Evolutionary conservation across 306 rosid genomes (phyloP), one percentile per base, ranked within the genome.

Genomic region (Inga laurina): DNA sequence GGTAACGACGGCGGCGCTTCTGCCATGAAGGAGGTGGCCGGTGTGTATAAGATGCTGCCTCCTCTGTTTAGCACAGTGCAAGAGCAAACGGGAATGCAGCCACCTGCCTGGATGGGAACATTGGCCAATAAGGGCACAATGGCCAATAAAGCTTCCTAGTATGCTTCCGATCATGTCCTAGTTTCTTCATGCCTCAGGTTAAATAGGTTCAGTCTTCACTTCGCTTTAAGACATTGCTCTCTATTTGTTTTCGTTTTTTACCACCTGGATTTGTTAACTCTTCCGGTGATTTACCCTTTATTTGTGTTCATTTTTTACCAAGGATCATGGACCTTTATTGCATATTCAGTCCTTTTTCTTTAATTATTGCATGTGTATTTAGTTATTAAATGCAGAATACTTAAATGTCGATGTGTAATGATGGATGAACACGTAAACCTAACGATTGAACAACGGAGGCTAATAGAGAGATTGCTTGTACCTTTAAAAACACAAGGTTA

Each of bases 51-150:
- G 71, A 82, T 84, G 86, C 56, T 87, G 75, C 88, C 88, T 10
- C 84, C 88, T 74, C 19, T 87, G 27, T 82, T 87, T 35, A 70
- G 82, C 77, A 82, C 88, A 0, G 86, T 82, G 3, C 84, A 87
- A 6, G 90, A 82, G 14, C 90, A 87, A 82, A 87, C 88, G 0
- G 90, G 90, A 1, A 82, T 87, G 88, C 37, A 82, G 32, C 88
- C 90, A 10, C 90, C 90, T 0, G 32, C 84, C 37, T 84, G 86
- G 88, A 87, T 87, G 84, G 88, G 82, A 52, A 35, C 82, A 62
- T 73, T 82, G 8, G 2, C 83, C 21, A 51, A 52, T 14, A 69
- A 45, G 84, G 88, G 82, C 62, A 35, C 82, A 62, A 67, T 82
- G 8, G 2, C 83, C 21, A 51, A 52, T 14, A 69, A 45, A 64